Conservation (phyloP, 1,139 yeast genomes). For the Debaryomyces fabryi region DNA sequence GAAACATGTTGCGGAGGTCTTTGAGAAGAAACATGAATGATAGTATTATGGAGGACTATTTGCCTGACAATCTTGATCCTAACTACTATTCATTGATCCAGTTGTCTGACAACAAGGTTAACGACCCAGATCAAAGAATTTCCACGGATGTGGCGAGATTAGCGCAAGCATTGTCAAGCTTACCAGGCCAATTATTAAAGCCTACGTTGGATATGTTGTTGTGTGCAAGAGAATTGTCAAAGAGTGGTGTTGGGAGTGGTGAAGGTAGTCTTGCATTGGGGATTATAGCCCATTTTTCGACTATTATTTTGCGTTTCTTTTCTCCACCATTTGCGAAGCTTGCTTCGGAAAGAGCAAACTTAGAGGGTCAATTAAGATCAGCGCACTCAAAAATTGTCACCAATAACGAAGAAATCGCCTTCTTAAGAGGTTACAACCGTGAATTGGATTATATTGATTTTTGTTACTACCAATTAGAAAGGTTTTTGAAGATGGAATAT, state of each 20-base stretch:
- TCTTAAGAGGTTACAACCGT: conserved; percentile 77
- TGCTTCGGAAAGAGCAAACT: conserved; percentile 74
- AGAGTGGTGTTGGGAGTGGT: conserved; percentile 74
- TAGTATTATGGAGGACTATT: conserved; percentile 63
- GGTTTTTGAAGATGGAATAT: conserved; percentile 76
- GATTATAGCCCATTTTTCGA: conserved; percentile 77
- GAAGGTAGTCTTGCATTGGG: conserved; percentile 88
- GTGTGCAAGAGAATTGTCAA: conserved; percentile 80
- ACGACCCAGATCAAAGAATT: conserved; percentile 82
- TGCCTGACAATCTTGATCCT: conserved; percentile 61
- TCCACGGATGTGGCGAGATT: conserved; percentile 80
- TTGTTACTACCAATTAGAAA: conserved; percentile 78
- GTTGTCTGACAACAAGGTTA: conserved; percentile 56
- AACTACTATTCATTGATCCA: conserved; percentile 53
- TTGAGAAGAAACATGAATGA: conserved; percentile 69
- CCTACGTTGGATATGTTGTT: conserved; percentile 81
- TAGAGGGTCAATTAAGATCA: conserved; percentile 85
- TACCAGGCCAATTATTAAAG: conserved; percentile 86
- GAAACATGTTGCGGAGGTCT: conserved; percentile 64
- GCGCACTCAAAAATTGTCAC: conserved; percentile 80
- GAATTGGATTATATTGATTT: conserved; percentile 80
- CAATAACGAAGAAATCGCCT: conserved; percentile 85
- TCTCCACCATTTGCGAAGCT: conserved; percentile 91
- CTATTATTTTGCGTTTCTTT: conserved; percentile 68
- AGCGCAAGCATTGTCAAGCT: conserved; percentile 67